Percentiles rank a stretch among this genome's conserved stretches.
phyloP scores from a whole-genome alignment of 805 yeast species.

The Cyberlindnera nakhonratchasimensis region DNA sequence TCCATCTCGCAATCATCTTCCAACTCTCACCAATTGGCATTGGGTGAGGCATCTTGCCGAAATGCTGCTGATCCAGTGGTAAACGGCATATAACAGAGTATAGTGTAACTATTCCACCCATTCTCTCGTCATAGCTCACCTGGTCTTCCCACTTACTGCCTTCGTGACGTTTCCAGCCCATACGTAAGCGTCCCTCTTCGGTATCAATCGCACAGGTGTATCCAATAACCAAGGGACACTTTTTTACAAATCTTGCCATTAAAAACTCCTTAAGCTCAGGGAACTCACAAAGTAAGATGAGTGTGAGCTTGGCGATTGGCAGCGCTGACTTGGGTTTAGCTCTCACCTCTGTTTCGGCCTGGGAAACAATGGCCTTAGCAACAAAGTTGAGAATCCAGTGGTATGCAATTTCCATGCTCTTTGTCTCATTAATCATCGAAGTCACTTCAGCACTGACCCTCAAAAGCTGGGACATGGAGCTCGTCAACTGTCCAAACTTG shows the following conservation, averaged over 20 bases:
- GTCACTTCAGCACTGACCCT: conserved; percentile 49
- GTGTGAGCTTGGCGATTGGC: conserved; percentile 70
- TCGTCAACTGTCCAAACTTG: conserved; percentile 87
- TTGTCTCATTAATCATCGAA: conserved; percentile 46
- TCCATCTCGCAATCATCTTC: conserved; percentile 67
- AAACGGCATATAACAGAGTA: conserved; percentile 72
- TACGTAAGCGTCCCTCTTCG: conserved; percentile 71
- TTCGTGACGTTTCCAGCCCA: conserved; percentile 79
- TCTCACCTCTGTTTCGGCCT: conserved; percentile 88
- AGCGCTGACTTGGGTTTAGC: conserved; percentile 74
- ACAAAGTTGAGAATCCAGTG: conserved; percentile 77
- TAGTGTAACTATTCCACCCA: conserved; percentile 80
- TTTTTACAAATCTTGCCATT: conserved; percentile 81
- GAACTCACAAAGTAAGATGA: conserved; percentile 47
- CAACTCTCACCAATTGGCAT: conserved; percentile 58
- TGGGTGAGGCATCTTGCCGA: conserved; percentile 41
- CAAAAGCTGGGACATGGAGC: conserved; percentile 56
- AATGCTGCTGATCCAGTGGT: conserved; percentile 30
- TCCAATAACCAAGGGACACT: conserved; percentile 88
- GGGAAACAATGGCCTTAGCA: conserved; percentile 82
- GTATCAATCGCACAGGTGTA: conserved; percentile 72
- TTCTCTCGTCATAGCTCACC: conserved; percentile 74
- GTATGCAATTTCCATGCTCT: conserved; percentile 48
- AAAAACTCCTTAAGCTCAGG: conserved; percentile 39
- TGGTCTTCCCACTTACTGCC: conserved; percentile 47